These are phyloP conservation scores for Penicillium atrosanguineum DNA, from an alignment of 495 filamentous ascomycete species.

Conservation along the genomic window DNA sequence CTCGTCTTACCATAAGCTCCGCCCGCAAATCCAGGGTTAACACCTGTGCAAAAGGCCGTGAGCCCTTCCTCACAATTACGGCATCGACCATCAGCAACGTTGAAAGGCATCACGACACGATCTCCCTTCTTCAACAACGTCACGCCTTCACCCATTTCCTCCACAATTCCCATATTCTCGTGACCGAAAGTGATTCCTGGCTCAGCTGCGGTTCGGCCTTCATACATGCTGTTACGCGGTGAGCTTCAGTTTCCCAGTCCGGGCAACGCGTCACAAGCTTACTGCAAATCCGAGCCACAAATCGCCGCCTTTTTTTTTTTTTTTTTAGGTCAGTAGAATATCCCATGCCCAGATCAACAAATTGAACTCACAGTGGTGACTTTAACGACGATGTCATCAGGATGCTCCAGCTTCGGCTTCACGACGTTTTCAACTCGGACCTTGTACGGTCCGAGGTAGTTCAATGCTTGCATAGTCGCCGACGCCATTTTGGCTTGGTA, in stretches of 20 bases:
- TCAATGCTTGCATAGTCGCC: constrained; percentile 49
- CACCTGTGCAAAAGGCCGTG: constrained; percentile 56
- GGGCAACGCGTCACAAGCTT: constrained; percentile 2
- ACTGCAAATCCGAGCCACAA: constrained; percentile 48
- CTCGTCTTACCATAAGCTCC: constrained; percentile 48
- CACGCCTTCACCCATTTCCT: constrained; percentile 45
- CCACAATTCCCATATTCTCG: constrained; percentile 54
- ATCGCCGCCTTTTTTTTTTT: constrained; percentile 38
- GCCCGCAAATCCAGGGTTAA: constrained; percentile 59
- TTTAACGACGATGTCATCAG: constrained; percentile 54
- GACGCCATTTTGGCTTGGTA: constrained; percentile 18
- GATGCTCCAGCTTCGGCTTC: constrained; percentile 49
- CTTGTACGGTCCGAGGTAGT: constrained; percentile 52
- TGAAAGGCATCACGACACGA: constrained; percentile 58
- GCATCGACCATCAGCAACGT: constrained; percentile 57
- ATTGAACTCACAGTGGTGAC: constrained; percentile 54
- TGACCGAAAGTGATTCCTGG: constrained; percentile 55
- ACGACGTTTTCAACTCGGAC: constrained; percentile 50
- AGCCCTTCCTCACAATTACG: constrained; percentile 57
- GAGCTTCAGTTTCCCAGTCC: constrained; percentile 4
- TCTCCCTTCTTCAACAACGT: constrained; percentile 51
- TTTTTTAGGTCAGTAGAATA: not conserved
- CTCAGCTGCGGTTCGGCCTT: constrained; percentile 51
- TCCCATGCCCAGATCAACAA: too few species aligned
- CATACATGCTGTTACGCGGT: constrained; percentile 43